These are phyloP conservation scores for Apophysomyces variabilis DNA, from an alignment of 371 early-diverging fungal species.

Conservation along the genomic window DNA sequence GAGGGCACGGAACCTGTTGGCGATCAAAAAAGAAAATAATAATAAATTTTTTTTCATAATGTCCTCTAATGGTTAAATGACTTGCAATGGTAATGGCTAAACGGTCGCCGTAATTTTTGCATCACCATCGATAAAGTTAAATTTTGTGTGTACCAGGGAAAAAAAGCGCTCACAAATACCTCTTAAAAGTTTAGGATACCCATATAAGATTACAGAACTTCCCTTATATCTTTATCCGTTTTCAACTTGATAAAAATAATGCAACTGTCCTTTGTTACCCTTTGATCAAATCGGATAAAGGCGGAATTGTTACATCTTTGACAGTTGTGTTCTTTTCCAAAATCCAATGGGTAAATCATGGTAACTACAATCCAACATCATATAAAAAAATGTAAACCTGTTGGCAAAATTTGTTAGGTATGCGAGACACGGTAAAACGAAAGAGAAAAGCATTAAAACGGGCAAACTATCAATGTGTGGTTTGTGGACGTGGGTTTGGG, in stretches of 20 bases:
- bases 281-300: conserved; percentile 1
- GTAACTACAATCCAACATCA: too few species aligned
- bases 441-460: conserved; percentile 3
- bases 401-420: conserved; percentile 1
- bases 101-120: not conserved
- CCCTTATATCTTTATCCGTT: not conserved
- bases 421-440: not conserved
- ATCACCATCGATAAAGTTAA: conserved; percentile 5
- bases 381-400: conserved; percentile 3
- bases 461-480: conserved; percentile 6
- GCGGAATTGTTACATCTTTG: not conserved
- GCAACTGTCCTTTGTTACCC: not conserved
- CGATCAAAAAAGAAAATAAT: not conserved
- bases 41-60: conserved; percentile 3
- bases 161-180: not conserved
- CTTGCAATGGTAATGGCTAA: conserved; percentile 3
- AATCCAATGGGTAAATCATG: too few species aligned
- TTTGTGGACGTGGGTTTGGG: not conserved
- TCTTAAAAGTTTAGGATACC: conserved; percentile 4
- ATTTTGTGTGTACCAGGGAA: conserved; percentile 4
- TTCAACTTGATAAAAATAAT: not conserved
- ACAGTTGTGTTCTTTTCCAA: too few species aligned
- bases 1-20: conserved; percentile 1
- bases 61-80: conserved; percentile 10
- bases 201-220: not conserved